phyloP scores from a whole-genome alignment of 2,329 filamentous ascomycete genomes.

The Thielaviopsis euricoi region DNA sequence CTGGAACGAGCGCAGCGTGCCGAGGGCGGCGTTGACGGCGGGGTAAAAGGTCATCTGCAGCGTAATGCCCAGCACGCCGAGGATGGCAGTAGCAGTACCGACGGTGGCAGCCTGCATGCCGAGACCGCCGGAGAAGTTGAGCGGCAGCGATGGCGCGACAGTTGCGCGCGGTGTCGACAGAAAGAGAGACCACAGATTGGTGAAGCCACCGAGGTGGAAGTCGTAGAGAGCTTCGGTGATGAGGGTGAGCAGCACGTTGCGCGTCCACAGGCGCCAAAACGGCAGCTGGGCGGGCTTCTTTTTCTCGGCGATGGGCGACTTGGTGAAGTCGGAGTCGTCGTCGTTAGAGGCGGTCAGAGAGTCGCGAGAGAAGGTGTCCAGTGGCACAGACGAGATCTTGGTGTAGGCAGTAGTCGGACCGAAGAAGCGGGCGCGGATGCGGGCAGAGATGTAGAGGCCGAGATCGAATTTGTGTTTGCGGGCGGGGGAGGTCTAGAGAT shows the following conservation, averaged over 20 bases:
- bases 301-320: neutral
- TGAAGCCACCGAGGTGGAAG: constrained; percentile 54
- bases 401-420: constrained; percentile 9
- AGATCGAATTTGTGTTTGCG: constrained; percentile 29
- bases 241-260: constrained; percentile 34
- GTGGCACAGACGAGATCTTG: constrained; percentile 2
- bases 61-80: constrained; percentile 51
- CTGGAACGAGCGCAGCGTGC: constrained; percentile 50
- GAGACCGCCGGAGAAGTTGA: constrained; percentile 48
- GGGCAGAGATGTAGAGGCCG: constrained; percentile 23
- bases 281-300: constrained; percentile 16
- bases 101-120: constrained; percentile 51
- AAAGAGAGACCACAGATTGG: constrained; percentile 52
- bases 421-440: constrained; percentile 19
- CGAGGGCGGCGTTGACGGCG: constrained; percentile 43
- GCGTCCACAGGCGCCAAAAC: constrained; percentile 29
- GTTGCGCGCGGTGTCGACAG: constrained; percentile 43
- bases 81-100: constrained; percentile 51
- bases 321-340: neutral
- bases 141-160: constrained; percentile 19
- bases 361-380: neutral
- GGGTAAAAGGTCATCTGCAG: constrained; percentile 57
- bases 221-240: constrained; percentile 52
- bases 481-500: constrained; percentile 30
- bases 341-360: neutral